These are phyloP conservation scores for Sphaerostilbella broomeana DNA, from an alignment of 2,329 filamentous ascomycete species.

Conservation along the genomic window DNA sequence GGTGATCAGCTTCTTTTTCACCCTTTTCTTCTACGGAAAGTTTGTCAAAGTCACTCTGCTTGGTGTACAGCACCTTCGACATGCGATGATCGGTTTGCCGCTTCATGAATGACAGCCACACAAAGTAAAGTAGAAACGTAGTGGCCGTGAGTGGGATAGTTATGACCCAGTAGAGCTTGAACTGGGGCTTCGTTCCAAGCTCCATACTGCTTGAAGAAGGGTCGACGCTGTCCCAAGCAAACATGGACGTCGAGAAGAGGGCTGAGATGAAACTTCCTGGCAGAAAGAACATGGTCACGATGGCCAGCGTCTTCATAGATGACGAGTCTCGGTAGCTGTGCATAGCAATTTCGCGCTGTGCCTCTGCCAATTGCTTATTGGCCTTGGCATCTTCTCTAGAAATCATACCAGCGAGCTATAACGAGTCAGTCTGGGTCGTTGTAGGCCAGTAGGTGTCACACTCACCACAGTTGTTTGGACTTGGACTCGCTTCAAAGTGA, in stretches of 20 bases:
- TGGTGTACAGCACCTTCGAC: neutral
- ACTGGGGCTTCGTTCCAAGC: slow-evolving; percentile 29
- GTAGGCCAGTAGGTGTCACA: neutral
- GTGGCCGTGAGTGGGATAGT: slow-evolving; percentile 32
- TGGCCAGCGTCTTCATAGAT: slow-evolving; percentile 37
- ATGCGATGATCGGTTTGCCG: neutral
- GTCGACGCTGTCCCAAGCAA: slow-evolving; percentile 27
- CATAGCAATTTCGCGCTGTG: slow-evolving; percentile 27
- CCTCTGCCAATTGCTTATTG: slow-evolving; percentile 25
- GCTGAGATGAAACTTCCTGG: slow-evolving; percentile 37
- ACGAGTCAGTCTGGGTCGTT: slow-evolving; percentile 8
- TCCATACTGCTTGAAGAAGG: slow-evolving; percentile 19
- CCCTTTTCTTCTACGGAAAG: slow-evolving; percentile 5
- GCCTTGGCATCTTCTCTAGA: slow-evolving; percentile 31
- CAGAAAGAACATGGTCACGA: slow-evolving; percentile 38
- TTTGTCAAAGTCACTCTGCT: neutral
- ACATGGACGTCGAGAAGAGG: slow-evolving; percentile 32
- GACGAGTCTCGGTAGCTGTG: slow-evolving; percentile 35
- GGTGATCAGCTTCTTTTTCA: slow-evolving; percentile 1
- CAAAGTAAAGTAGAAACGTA: slow-evolving; percentile 30
- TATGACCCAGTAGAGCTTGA: slow-evolving; percentile 35
- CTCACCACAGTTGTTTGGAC: slow-evolving; percentile 35
- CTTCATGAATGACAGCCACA: slow-evolving; percentile 28
- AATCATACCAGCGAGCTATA: slow-evolving; percentile 32
- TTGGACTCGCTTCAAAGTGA: slow-evolving; percentile 30